Evolutionary conservation across 169 alveolate genomes (phyloP).

Genomic region (Plasmodium coatneyi): DNA sequence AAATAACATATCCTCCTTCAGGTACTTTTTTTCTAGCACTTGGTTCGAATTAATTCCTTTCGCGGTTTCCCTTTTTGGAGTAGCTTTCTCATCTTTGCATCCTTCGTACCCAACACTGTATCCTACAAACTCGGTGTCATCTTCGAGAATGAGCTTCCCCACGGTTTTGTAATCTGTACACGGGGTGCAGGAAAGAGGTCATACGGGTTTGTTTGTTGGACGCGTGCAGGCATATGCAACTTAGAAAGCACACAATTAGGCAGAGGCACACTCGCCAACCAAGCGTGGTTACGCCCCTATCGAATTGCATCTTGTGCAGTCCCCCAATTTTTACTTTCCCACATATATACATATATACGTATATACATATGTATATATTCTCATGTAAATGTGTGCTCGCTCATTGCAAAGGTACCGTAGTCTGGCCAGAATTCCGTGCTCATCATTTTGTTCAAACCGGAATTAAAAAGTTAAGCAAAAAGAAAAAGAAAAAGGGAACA

Average conservation of each 20-base stretch:
- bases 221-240: background rate
- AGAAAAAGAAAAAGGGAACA: background rate
- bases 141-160: conserved; percentile 68
- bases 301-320: background rate
- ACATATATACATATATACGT: background rate
- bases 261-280: background rate
- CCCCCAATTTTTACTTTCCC: background rate
- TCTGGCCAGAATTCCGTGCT: conserved; percentile 63
- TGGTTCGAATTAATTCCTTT: conserved; percentile 7
- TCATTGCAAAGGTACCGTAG: conserved; percentile 16
- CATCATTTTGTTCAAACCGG: conserved; percentile 2
- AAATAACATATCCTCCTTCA: conserved; percentile 40
- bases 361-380: background rate
- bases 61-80: background rate
- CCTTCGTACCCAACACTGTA: conserved; percentile 73
- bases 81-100: background rate
- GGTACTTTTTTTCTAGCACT: background rate
- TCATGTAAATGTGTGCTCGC: background rate
- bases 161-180: conserved; percentile 54
- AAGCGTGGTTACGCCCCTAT: background rate
- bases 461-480: background rate
- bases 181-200: background rate
- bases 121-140: conserved; percentile 55
- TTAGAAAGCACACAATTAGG: background rate
- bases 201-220: background rate